phyloP scores from a whole-genome alignment of 1,284 basidiomycete species.

The Boletus mariae region DNA sequence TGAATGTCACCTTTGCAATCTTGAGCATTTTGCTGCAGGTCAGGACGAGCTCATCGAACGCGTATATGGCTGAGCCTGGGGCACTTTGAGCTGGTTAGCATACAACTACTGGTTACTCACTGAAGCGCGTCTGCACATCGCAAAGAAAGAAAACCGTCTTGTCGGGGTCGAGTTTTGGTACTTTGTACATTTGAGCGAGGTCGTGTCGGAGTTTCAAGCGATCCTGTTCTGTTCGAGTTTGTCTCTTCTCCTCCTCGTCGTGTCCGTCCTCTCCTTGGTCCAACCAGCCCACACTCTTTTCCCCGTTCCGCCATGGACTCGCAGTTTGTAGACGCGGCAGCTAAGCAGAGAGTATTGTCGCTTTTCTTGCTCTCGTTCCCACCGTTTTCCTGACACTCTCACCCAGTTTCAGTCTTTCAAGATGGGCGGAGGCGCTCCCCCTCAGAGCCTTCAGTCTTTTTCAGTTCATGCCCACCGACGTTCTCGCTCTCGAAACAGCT shows the following conservation, averaged over 20 bases:
- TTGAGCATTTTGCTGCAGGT: slow-evolving; percentile 75
- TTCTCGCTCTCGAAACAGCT: slow-evolving; percentile 67
- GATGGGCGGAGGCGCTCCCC: slow-evolving; percentile 42
- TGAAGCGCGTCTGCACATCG: slow-evolving; percentile 75
- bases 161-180: slow-evolving; percentile 41
- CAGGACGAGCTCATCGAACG: slow-evolving; percentile 65
- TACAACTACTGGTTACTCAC: slow-evolving; percentile 39
- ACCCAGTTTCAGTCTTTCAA: slow-evolving; percentile 63
- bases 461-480: slow-evolving; percentile 51
- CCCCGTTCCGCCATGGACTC: slow-evolving; percentile 21
- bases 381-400: background rate
- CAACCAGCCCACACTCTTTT: slow-evolving; percentile 38
- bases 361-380: background rate
- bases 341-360: slow-evolving; percentile 42
- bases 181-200: slow-evolving; percentile 23
- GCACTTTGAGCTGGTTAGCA: background rate
- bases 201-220: slow-evolving; percentile 23
- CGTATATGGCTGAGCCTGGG: slow-evolving; percentile 54
- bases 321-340: slow-evolving; percentile 35
- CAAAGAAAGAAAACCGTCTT: slow-evolving; percentile 72
- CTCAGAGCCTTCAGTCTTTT: slow-evolving; percentile 29
- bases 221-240: background rate
- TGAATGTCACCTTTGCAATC: slow-evolving; percentile 58
- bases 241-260: background rate
- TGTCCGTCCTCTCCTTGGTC: background rate